These are phyloP conservation scores for Claviceps digitariae DNA, from an alignment of 2,329 filamentous ascomycete species.

Conservation along the genomic window DNA sequence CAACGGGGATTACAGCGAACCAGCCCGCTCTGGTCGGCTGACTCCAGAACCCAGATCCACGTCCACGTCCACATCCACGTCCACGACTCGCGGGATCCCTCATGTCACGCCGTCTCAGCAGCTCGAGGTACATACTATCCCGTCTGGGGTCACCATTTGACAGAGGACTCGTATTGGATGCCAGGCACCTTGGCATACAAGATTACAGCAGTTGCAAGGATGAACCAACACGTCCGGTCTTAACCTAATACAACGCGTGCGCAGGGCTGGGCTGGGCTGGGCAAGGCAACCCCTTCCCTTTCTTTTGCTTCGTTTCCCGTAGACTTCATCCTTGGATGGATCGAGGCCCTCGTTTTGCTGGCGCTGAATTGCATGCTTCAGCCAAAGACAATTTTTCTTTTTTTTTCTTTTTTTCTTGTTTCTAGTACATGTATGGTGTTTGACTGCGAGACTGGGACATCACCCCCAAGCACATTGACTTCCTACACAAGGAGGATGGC, in stretches of 20 bases:
- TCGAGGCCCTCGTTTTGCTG: neutral
- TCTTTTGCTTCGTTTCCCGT: too few species aligned
- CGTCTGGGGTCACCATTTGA: neutral
- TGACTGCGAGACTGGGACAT: neutral
- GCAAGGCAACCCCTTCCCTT: too few species aligned
- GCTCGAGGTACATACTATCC: neutral
- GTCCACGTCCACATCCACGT: too few species aligned
- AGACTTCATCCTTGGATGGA: too few species aligned
- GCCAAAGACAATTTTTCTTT: neutral
- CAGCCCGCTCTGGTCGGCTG: neutral
- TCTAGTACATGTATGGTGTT: neutral
- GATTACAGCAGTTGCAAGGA: slow-evolving; percentile 7
- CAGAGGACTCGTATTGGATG: neutral
- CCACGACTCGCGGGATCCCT: neutral
- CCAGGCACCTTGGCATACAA: neutral
- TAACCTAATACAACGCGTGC: too few species aligned
- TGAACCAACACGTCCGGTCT: neutral
- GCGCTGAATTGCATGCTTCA: neutral
- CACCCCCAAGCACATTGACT: neutral
- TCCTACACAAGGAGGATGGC: too few species aligned
- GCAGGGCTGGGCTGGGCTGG: neutral
- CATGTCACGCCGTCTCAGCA: neutral
- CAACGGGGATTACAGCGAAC: neutral
- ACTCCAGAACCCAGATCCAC: too few species aligned
- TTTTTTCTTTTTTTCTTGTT: neutral